Percentiles rank a stretch among this genome's conserved stretches.
Conservation (phyloP, 2,329 filamentous ascomycete species). For the Alternaria triticina region DNA sequence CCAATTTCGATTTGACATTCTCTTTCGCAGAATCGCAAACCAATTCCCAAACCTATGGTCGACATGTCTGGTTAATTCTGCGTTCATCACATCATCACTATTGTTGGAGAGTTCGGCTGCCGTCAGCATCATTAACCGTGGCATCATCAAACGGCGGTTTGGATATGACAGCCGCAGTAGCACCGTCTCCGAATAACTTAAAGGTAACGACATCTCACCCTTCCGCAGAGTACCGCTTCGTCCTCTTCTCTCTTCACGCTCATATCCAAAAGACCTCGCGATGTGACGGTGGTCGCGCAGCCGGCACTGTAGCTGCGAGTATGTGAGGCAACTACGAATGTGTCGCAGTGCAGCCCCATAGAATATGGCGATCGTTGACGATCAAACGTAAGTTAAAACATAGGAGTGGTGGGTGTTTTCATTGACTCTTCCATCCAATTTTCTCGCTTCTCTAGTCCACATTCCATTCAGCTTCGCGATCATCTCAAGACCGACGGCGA, state of each 20-base stretch:
- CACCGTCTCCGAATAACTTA: not conserved
- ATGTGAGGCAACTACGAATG: not conserved
- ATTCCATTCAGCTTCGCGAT: not conserved
- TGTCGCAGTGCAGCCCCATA: not conserved
- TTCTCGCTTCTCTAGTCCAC: not conserved
- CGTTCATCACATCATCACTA: not conserved
- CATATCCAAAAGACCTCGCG: not conserved
- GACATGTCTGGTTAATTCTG: not conserved
- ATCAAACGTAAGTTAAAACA: not conserved
- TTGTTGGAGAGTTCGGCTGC: not conserved
- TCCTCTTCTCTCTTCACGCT: not conserved
- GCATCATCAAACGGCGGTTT: not conserved
- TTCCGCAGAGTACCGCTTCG: not conserved
- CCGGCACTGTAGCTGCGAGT: not conserved
- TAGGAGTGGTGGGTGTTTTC: not conserved
- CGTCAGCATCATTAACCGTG: not conserved
- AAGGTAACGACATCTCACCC: not conserved
- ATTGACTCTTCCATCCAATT: not conserved
- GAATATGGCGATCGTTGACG: not conserved
- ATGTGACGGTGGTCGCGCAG: not conserved
- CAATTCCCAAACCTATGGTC: too few species aligned
- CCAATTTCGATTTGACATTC: not conserved
- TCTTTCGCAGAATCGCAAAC: too few species aligned
- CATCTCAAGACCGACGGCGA: not conserved
- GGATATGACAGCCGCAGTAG: not conserved